Evolutionary conservation across 2,329 filamentous ascomycete genomes (phyloP).

Genomic region (Trichophyton benhamiae): DNA sequence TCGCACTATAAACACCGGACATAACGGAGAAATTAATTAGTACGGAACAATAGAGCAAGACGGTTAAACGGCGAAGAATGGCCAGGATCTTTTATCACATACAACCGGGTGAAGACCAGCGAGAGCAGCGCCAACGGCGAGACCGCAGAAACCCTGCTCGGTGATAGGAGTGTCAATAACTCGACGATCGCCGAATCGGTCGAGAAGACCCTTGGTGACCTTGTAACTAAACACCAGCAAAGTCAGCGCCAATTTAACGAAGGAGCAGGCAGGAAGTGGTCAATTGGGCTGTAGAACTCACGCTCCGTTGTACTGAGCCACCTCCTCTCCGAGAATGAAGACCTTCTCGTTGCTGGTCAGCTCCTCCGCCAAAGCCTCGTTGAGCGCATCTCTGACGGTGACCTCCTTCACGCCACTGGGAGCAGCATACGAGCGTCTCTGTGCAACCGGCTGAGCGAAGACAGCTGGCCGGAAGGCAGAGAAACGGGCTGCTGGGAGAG

Average conservation of each 20-base stretch:
- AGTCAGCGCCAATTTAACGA: neutral
- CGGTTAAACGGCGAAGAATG: too few relatives aligned
- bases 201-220: conserved; percentile 92
- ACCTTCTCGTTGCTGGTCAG: conserved; percentile 89
- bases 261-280: neutral
- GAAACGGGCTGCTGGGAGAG: conserved; percentile 38
- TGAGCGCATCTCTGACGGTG: conserved; percentile 92
- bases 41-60: neutral
- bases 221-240: conserved; percentile 55
- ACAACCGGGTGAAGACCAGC: conserved; percentile 89
- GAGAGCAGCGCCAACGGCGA: conserved; percentile 87
- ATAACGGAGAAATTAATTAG: neutral
- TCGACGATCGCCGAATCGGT: conserved; percentile 93
- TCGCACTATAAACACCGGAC: conserved; percentile 55
- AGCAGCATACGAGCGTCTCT: conserved; percentile 45
- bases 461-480: conserved; percentile 42
- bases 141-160: conserved; percentile 86
- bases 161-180: conserved; percentile 98
- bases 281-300: conserved; percentile 25
- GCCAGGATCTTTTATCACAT: conserved; percentile 33
- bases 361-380: conserved; percentile 96
- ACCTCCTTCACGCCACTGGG: conserved; percentile 67
- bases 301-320: conserved; percentile 98
- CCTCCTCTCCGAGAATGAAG: conserved; percentile 93
- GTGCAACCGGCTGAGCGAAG: conserved; percentile 37